A percentile compares a stretch with the other conserved stretches of the same genome.
phyloP scores from a whole-genome alignment of 2,329 filamentous ascomycete genomes.

The Macrophomina tecta region DNA sequence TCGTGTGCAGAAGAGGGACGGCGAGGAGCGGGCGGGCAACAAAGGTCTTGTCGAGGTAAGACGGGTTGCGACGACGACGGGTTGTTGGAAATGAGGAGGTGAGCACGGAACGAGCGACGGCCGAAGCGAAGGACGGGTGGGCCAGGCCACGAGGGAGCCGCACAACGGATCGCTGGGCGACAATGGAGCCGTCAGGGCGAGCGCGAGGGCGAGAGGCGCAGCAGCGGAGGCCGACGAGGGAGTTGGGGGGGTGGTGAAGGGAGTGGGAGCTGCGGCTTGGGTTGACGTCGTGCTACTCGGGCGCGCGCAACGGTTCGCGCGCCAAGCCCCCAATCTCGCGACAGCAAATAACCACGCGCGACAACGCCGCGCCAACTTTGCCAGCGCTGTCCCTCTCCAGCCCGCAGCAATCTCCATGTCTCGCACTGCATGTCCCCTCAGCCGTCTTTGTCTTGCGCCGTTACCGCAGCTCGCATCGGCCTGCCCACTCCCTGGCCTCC shows the following conservation, averaged over 20 bases:
- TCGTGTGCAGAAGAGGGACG: neutral
- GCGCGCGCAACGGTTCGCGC: slow-evolving; percentile 4
- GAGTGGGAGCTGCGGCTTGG: neutral
- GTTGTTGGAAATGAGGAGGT: slow-evolving; percentile 27
- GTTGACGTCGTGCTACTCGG: slow-evolving; percentile 6
- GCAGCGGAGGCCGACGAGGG: neutral
- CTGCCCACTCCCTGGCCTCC: neutral
- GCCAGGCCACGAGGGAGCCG: slow-evolving; percentile 19
- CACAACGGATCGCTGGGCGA: slow-evolving; percentile 11
- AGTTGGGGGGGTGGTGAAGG: neutral
- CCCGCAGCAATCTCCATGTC: neutral
- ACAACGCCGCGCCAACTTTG: neutral
- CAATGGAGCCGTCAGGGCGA: neutral
- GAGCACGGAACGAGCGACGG: slow-evolving; percentile 29
- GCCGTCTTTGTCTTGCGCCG: neutral
- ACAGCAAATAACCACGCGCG: neutral
- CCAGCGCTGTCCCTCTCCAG: neutral
- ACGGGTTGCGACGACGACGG: slow-evolving; percentile 14
- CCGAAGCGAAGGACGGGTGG: slow-evolving; percentile 23
- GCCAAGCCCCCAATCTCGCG: slow-evolving; percentile 22
- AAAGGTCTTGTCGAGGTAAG: slow-evolving; percentile 6
- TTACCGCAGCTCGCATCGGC: neutral
- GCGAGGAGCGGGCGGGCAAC: neutral
- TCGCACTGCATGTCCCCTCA: neutral
- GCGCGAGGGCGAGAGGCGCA: slow-evolving; percentile 6